Base-by-base conservation (phyloP, 164 flowering plant species). In the Malania oleifera region DNA sequence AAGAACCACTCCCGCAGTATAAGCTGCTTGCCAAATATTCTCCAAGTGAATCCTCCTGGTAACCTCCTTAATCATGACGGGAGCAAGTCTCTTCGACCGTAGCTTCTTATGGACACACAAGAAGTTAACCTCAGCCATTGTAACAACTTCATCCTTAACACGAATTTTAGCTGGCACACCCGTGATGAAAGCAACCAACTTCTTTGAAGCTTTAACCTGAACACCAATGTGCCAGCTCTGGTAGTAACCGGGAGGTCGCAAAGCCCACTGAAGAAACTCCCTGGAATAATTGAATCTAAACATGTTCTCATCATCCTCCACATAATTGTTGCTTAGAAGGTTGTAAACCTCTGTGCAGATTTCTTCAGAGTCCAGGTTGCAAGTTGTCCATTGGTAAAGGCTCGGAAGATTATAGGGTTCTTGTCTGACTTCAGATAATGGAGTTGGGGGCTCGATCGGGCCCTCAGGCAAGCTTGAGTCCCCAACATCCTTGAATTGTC, bases 301-400 rank as follows among this genome's bases (percentile, higher is more conserved):
- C 72, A 68, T 68, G 37, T 68, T 68, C 72, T 68, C 72, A 29
- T 68, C 72, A 68, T 68, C 68, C 60, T 68, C 72, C 8, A 68
- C 73, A 59, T 69, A 69, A 17, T 69, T 69, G 44, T 54, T 54
- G 4, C 44, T 63, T 18, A 69, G 37, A 11, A 69, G 68, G 52
- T 59, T 69, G 35, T 69, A 69, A 64, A 69, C 73, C 53, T 69
- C 73, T 26, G 25, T 51, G 59, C 72, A 68, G 23, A 51, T 54
- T 34, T 63, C 68, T 7, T 63, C 72, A n/a, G 59, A 43, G 23
- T 60, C 54, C 51, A 69, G 59, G 24, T 69, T 68, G 55, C 73
- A 64, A 1, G 60, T 60, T 23, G 44, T 46, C 73, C 73, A 69
- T 25, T 69, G 68, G 35, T 69, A 69, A 1, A 44, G 56, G 31